Evolutionary conservation across 2,329 filamentous ascomycete genomes (phyloP).

Genomic region (Venturia pyrina): DNA sequence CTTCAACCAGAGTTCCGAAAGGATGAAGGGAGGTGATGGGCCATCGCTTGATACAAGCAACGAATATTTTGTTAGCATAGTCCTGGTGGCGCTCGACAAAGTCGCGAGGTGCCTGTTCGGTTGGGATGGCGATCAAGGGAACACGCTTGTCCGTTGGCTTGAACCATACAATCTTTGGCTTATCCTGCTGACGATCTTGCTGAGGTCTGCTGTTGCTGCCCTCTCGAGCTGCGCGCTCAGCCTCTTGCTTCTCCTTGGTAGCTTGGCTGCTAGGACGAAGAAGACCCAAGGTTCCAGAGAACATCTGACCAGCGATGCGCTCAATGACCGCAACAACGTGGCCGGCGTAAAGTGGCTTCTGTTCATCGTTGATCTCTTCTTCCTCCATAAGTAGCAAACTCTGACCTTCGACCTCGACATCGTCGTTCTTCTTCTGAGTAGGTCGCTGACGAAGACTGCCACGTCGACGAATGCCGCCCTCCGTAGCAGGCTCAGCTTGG

Average conservation of each 20-base stretch:
- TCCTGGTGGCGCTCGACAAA: constrained; percentile 98
- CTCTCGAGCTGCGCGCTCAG: constrained; percentile 84
- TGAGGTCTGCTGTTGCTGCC: constrained; percentile 63
- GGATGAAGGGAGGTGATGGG: constrained; percentile 98
- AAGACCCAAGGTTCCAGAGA: constrained; percentile 89
- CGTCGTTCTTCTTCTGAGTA: constrained; percentile 99
- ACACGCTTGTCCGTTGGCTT: constrained; percentile 99
- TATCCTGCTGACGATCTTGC: constrained; percentile 80
- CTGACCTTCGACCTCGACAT: constrained; percentile 97
- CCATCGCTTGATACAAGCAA: constrained; percentile 98
- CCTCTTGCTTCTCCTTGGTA: constrained; percentile 98
- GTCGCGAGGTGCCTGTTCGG: constrained; percentile 91
- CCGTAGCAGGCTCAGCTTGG: constrained; percentile 52
- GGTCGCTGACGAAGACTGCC: constrained; percentile 93
- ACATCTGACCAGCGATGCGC: constrained; percentile 96
- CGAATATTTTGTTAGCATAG: constrained; percentile 95
- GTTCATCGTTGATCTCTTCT: constrained; percentile 96
- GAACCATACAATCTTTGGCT: constrained; percentile 99
- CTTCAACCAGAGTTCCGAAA: constrained; percentile 93
- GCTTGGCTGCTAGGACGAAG: constrained; percentile 95
- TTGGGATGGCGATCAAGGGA: constrained; percentile 93
- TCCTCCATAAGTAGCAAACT: constrained; percentile 94
- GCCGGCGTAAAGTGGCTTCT: constrained; percentile 93
- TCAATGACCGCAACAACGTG: constrained; percentile 97
- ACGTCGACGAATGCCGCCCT: constrained; percentile 82